Base-by-base conservation (phyloP, 257 asterid genomes). In the Solanum raphanifolium region DNA sequence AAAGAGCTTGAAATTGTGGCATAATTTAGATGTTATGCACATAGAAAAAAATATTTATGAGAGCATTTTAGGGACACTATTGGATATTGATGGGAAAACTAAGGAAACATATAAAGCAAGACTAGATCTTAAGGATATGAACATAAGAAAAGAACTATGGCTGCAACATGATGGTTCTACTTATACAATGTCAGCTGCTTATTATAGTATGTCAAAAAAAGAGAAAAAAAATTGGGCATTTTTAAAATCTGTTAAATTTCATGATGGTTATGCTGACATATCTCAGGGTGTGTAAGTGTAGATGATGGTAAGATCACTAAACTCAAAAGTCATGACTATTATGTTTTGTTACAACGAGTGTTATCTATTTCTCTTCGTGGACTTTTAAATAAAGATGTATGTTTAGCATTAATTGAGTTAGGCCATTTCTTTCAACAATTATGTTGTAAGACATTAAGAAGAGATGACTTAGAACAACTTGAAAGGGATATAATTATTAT, bases 91-190 rank as follows among this genome's bases (percentile, higher is more conserved):
- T 3, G 85, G 88, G 1, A 87, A 87, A 69, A 65, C 82, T 18
- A 87, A 85, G 29, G 85, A 87, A 18, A 84, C 25, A 20, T 41
- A 46, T 55, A 25, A 71, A n/a, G 69, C 55, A 9, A 27, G 86
- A 5, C 84, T 38, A 31, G 90, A 90, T 90, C 35, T 88, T 12
- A 83, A 39, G 91, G 91, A 87, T 36, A 31, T 65, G 83, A 27
- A 62, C 6, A 71, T 89, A 7, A 12, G 58, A 68, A 60, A 86
- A 36, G 87, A 86, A 23, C 35, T 89, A 82, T 83, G 83, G 25
- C 38, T 66, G 36, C 6, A 21, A 55, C 39, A 23, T 0, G 25
- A 27, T 4, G 86, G 81, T 10, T 34, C 69, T 32, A 25, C 5
- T 18, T 68, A 3, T 12, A n/a, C 71, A 13, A 89, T 60, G 76